Percentiles rank a stretch among this genome's conserved stretches.
Evolutionary conservation across 2,329 filamentous ascomycete genomes (phyloP).

Genomic region (Cadophora sp.): DNA sequence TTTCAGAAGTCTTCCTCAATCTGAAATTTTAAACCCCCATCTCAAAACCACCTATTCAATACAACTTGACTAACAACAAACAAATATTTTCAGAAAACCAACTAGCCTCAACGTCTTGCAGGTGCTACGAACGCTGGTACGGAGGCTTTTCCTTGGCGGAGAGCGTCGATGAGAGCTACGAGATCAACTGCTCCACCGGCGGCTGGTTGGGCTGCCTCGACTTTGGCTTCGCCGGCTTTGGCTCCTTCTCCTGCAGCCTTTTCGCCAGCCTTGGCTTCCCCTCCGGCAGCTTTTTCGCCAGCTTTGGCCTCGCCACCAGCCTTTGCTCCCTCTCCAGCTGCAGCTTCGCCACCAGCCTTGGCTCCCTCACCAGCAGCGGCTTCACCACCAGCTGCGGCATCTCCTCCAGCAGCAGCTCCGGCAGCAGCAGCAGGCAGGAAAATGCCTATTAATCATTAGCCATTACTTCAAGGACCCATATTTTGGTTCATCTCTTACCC

Average conservation of each 20-base stretch:
- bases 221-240: neutral
- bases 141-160: neutral
- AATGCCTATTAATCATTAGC: neutral
- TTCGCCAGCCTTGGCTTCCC: neutral
- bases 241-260: neutral
- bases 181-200: neutral
- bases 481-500: constrained; percentile 14
- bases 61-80: neutral
- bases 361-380: neutral
- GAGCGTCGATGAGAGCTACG: constrained; percentile 1
- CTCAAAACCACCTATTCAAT: neutral
- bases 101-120: neutral
- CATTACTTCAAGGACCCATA: no score
- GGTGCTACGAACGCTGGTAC: constrained; percentile 8
- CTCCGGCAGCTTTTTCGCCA: neutral
- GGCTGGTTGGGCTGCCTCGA: neutral
- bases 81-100: neutral
- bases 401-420: neutral
- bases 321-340: neutral
- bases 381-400: neutral
- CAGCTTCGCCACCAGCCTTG: neutral
- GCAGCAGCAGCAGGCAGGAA: constrained; percentile 13
- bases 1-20: constrained; percentile 2
- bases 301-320: neutral
- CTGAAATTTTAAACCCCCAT: constrained; percentile 2